These are phyloP conservation scores for Fomitopsis serialis DNA, from an alignment of 768 basidiomycete genomes.

Conservation along the genomic window DNA sequence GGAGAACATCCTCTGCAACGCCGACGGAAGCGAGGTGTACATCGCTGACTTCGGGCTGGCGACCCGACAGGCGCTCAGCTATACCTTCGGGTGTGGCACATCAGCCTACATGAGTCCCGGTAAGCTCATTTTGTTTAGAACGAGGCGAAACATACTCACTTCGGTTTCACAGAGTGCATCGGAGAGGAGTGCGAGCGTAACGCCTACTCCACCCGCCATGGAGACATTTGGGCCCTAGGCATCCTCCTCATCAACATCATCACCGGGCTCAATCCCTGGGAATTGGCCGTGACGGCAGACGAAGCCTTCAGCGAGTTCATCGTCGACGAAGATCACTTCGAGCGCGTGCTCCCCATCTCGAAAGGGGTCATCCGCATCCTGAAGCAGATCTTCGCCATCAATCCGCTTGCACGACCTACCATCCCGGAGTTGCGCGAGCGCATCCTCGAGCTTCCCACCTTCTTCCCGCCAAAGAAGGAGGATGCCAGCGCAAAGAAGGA, in stretches of 20 bases:
- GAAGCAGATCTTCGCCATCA: constrained; percentile 55
- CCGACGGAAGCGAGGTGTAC: constrained; percentile 32
- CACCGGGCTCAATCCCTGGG: constrained; percentile 46
- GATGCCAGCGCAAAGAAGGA: not conserved
- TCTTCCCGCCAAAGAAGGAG: constrained; percentile 24
- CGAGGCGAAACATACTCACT: too few relatives aligned
- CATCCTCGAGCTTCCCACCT: constrained; percentile 51
- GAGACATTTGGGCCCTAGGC: constrained; percentile 22
- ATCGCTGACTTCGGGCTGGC: constrained; percentile 39
- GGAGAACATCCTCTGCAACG: constrained; percentile 40
- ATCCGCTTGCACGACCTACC: constrained; percentile 55
- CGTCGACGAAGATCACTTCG: constrained; percentile 53
- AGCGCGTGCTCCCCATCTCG: constrained; percentile 45
- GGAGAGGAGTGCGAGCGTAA: constrained; percentile 3
- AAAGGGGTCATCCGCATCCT: constrained; percentile 40
- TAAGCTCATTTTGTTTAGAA: constrained; percentile 11
- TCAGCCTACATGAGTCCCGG: constrained; percentile 22
- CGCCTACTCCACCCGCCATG: constrained; percentile 25
- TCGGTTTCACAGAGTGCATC: constrained; percentile 17
- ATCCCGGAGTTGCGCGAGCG: constrained; percentile 54
- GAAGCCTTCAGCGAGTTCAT: constrained; percentile 40
- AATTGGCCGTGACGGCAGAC: constrained; percentile 41
- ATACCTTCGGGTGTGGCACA: constrained; percentile 18
- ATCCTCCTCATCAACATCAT: constrained; percentile 46
- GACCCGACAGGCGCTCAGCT: constrained; percentile 11